Base-by-base conservation (phyloP, 2,329 filamentous ascomycete species). In the Stachybotrys echinatus region DNA sequence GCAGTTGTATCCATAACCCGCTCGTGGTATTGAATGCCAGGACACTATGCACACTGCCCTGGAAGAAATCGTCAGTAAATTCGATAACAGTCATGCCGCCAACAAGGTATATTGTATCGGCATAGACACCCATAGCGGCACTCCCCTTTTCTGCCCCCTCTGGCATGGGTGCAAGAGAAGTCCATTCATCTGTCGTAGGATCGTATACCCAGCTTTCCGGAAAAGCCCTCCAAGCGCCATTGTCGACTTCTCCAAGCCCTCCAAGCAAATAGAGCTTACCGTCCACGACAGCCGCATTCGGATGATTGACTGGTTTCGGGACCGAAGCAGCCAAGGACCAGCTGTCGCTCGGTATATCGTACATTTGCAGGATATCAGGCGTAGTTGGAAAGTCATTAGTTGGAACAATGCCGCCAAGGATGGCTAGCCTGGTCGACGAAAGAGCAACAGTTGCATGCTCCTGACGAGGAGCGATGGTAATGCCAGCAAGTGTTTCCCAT, bases 191-290 rank as follows among this genome's bases (percentile, higher is more conserved):
- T 0, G 52, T 49, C 0, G 42, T 47, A 3, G 61, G 56, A 31
- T 67, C 59, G 21, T 69, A 71, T 1, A 65, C 59, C 50, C 59
- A 66, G 4, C 59, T 60, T 8, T 63, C 54, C 0, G 54, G 23
- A 3, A 61, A 48, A 1, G 61, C 62, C 12, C 50, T 42, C 66
- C 66, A 70, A 0, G 54, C 52, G 18, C 48, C 53, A 12, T 59
- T 52, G 12, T 50, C 40, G 4, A 54, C 55, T 7, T 54, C 58
- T 2, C 54, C 54, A 2, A 73, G 58, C 0, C 67, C 70, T 6
- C 72, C 70, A 3, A 74, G 57, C 0, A 73, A 45, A 49, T 72
- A 73, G 12, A 73, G 58, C 48, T 67, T 68, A 42, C 62, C 63
- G 42, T 65, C 51, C 3, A 68, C 57, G 0, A 55, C 63, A 6